These are phyloP conservation scores for Euryodendron excelsum DNA, from an alignment of 148 eudicot species.

Conservation along the genomic window DNA sequence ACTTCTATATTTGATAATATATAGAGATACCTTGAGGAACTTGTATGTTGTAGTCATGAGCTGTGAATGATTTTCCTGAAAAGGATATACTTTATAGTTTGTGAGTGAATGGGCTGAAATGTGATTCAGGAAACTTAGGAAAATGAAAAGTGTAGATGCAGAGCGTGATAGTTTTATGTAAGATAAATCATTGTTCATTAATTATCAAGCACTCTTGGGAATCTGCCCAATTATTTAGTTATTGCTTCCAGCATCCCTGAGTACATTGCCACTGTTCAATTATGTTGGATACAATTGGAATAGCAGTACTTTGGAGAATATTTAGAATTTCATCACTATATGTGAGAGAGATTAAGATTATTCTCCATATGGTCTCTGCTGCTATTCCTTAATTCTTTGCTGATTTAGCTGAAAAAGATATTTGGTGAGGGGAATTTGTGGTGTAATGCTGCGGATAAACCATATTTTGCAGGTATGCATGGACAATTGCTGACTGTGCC, in stretches of 20 bases:
- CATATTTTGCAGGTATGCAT: slow-evolving; percentile 68
- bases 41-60: too few relatives aligned
- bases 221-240: too few relatives aligned
- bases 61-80: background rate
- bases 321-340: background rate
- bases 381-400: background rate
- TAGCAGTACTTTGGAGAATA: background rate
- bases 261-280: background rate
- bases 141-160: background rate
- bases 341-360: background rate
- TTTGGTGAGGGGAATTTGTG: background rate
- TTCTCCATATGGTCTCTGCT: background rate
- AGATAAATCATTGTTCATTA: background rate
- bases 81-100: too few relatives aligned
- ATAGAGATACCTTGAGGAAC: too few relatives aligned
- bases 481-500: slow-evolving; percentile 83
- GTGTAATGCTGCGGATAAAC: background rate
- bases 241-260: too few relatives aligned
- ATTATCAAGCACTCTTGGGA: background rate
- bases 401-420: background rate
- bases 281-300: background rate
- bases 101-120: background rate
- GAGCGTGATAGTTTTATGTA: background rate
- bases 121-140: background rate
- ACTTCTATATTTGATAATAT: too few relatives aligned